phyloP scores from a whole-genome alignment of 768 basidiomycete species.

The Mycena leptocephala region DNA sequence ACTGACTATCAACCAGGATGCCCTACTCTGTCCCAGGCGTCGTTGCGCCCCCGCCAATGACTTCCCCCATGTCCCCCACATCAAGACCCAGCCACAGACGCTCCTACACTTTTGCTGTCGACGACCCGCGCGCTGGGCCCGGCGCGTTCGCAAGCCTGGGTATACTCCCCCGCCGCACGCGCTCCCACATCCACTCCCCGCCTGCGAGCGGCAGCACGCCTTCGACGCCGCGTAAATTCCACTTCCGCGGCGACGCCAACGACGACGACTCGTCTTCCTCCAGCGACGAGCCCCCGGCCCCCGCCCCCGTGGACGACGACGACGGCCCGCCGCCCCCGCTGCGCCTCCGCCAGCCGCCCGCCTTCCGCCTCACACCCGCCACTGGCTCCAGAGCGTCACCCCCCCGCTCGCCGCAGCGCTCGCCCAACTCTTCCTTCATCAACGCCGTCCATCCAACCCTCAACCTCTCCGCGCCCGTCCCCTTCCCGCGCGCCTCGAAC shows the following conservation, averaged over 20 bases:
- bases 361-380: constrained; percentile 21
- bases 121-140: constrained; percentile 53
- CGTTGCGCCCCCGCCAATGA: constrained; percentile 25
- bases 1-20: constrained; percentile 34
- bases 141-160: constrained; percentile 68
- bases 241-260: constrained; percentile 50
- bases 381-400: not conserved
- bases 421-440: constrained; percentile 41
- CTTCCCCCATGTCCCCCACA: constrained; percentile 5
- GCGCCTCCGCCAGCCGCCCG: constrained; percentile 32
- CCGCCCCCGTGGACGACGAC: constrained; percentile 44
- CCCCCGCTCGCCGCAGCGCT: constrained; percentile 30
- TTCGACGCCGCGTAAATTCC: constrained; percentile 45
- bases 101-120: constrained; percentile 46
- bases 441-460: not conserved
- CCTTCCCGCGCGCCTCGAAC: constrained; percentile 60
- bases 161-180: constrained; percentile 59
- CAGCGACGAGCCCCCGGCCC: constrained; percentile 45
- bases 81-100: constrained; percentile 47
- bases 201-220: not conserved
- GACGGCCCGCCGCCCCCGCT: constrained; percentile 41
- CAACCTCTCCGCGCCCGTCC: constrained; percentile 49
- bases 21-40: constrained; percentile 49
- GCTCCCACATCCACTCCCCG: constrained; percentile 16
- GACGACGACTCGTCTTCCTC: constrained; percentile 57